Conservation (phyloP, 768 basidiomycete species). For the Boletellus sp. region DNA sequence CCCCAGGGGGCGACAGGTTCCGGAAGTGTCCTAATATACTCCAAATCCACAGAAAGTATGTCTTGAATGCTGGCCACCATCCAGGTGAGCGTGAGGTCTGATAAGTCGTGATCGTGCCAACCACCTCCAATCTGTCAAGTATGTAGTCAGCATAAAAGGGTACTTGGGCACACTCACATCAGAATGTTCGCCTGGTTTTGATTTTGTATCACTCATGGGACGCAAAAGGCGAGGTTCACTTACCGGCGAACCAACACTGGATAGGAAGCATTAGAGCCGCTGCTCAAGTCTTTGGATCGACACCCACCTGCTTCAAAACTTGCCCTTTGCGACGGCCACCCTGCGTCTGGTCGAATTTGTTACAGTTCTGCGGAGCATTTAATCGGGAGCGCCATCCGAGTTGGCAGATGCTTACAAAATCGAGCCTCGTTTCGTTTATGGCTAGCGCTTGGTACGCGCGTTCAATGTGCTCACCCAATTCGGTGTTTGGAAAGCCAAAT, state of each 20-base stretch:
- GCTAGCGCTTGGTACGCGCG: constrained; percentile 68
- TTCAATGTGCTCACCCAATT: constrained; percentile 60
- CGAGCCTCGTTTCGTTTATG: constrained; percentile 59
- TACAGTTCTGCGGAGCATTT: constrained; percentile 43
- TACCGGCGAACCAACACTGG: constrained; percentile 73
- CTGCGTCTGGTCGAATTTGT: constrained; percentile 59
- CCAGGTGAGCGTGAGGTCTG: constrained; percentile 62
- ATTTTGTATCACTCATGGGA: constrained; percentile 5
- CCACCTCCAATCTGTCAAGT: constrained; percentile 61
- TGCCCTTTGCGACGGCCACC: constrained; percentile 53
- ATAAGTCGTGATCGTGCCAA: constrained; percentile 61
- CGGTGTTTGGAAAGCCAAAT: constrained; percentile 62
- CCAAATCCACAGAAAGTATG: constrained; percentile 52
- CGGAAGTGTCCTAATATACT: constrained; percentile 48
- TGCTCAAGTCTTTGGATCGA: not conserved
- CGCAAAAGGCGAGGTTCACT: constrained; percentile 9
- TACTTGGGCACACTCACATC: constrained; percentile 8
- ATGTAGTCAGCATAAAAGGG: not conserved
- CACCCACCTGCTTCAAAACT: constrained; percentile 54
- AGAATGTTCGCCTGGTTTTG: constrained; percentile 27
- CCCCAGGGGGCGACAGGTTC: constrained; percentile 60
- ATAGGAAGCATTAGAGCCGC: constrained; percentile 4
- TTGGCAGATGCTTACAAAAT: constrained; percentile 50
- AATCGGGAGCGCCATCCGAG: not conserved
- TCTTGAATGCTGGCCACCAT: constrained; percentile 58